Conservation (phyloP, 2,329 filamentous ascomycete genomes). For the Hypocrella siamensis region DNA sequence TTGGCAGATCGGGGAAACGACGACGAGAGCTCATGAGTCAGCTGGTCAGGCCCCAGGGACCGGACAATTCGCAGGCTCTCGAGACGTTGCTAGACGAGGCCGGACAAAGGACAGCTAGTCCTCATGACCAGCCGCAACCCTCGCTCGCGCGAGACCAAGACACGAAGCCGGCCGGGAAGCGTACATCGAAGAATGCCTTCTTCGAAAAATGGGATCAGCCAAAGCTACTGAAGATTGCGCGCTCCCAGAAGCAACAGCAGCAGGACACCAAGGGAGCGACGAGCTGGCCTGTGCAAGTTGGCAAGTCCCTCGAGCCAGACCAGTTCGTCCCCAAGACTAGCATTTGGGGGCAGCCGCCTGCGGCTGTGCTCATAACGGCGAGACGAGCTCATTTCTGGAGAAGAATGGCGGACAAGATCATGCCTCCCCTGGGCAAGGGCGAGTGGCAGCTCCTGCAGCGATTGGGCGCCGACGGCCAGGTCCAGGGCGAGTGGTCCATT, state of each 20-base stretch:
- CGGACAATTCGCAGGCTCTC: slow-evolving; percentile 24
- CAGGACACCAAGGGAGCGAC: slow-evolving; percentile 6
- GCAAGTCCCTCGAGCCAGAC: slow-evolving; percentile 19
- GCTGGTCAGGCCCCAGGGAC: slow-evolving; percentile 20
- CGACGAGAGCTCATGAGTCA: slow-evolving; percentile 29
- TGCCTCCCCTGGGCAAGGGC: slow-evolving; percentile 35
- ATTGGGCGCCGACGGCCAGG: slow-evolving; percentile 26
- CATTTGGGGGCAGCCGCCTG: slow-evolving; percentile 31
- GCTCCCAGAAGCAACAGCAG: slow-evolving; percentile 23
- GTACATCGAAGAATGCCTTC: slow-evolving; percentile 13
- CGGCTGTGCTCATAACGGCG: slow-evolving; percentile 21
- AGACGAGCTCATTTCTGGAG: slow-evolving; percentile 34
- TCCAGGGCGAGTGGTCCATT: slow-evolving; percentile 18
- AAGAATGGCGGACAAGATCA: slow-evolving; percentile 24
- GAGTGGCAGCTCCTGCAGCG: slow-evolving; percentile 41
- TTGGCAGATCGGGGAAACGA: slow-evolving; percentile 36
- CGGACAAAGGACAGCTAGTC: neutral
- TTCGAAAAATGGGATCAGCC: slow-evolving; percentile 32
- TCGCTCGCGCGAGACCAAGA: neutral
- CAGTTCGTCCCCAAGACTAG: slow-evolving; percentile 24
- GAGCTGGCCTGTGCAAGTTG: slow-evolving; percentile 10
- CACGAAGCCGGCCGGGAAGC: neutral
- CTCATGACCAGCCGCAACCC: neutral
- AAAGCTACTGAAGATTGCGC: slow-evolving; percentile 25
- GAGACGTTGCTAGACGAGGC: slow-evolving; percentile 13